A percentile compares a stretch with the other conserved stretches of the same genome.
Evolutionary conservation across 2,329 filamentous ascomycete genomes (phyloP).

Genomic region (Chalara sp.): DNA sequence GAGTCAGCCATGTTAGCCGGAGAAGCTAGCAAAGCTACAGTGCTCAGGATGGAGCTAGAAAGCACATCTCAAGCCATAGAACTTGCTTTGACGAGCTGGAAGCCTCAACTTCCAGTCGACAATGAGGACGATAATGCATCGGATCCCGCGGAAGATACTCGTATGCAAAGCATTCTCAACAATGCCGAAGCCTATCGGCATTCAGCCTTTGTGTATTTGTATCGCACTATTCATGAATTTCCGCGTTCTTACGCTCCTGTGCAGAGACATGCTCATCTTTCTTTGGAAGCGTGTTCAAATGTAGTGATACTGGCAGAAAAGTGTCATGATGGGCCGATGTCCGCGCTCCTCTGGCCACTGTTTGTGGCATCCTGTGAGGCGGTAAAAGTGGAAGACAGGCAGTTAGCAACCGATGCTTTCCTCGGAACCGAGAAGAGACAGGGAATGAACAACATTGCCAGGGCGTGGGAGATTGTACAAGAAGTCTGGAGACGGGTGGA

Average conservation of each 20-base stretch:
- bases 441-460: slow-evolving; percentile 58
- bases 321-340: slow-evolving; percentile 45
- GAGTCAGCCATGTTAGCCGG: slow-evolving; percentile 36
- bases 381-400: slow-evolving; percentile 39
- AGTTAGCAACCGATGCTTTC: slow-evolving; percentile 45
- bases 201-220: slow-evolving; percentile 38
- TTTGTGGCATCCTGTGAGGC: slow-evolving; percentile 59
- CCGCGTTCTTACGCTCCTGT: slow-evolving; percentile 41
- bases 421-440: slow-evolving; percentile 46
- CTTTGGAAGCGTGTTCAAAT: slow-evolving; percentile 46
- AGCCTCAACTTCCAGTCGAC: slow-evolving; percentile 28
- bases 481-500: slow-evolving; percentile 55
- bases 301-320: slow-evolving; percentile 40
- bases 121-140: slow-evolving; percentile 3
- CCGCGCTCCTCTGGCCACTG: slow-evolving; percentile 56
- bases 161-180: slow-evolving; percentile 28
- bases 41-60: slow-evolving; percentile 22
- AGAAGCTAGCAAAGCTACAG: slow-evolving; percentile 26
- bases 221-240: slow-evolving; percentile 33
- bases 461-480: slow-evolving; percentile 52
- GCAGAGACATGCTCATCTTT: slow-evolving; percentile 44
- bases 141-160: slow-evolving; percentile 2
- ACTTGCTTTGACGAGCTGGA: slow-evolving; percentile 47
- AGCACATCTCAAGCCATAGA: slow-evolving; percentile 47
- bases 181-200: slow-evolving; percentile 45